Evolutionary conservation across 2,329 filamentous ascomycete species (phyloP), one percentile per base, ranked within the genome.

Genomic region (Fusarium xylarioides): DNA sequence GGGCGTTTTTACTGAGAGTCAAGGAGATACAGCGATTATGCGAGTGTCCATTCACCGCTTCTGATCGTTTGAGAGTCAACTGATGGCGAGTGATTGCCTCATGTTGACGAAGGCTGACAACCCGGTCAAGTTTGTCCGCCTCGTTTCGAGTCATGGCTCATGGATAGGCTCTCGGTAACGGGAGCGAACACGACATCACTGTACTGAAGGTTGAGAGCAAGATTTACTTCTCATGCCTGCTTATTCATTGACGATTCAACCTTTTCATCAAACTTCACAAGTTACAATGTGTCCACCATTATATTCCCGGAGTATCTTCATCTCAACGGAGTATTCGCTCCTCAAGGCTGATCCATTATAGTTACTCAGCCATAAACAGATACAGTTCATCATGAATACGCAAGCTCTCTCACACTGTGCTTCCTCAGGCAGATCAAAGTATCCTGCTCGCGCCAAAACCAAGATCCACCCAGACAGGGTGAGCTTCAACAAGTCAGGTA

Each of bases 401-500:
- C 52, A 59, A 47, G 50, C 38, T 42, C n/a, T 14, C 14, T 26
- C 14, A 43, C 68, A 74, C 72, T 74, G 72, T 74, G 28, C 60
- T 40, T 3, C 23, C 7, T 38, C 65, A 26, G 60, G 23, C 42
- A 47, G 34, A 44, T 44, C 64, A 42, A 74, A 56, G 71, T 74
- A 74, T 61, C 61, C 61, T 61, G 65, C 56, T 73, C 55, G 71
- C 47, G 46, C 46, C 57, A 34, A 47, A 64, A 34, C 60, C 50
- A 56, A 56, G 54, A 46, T 59, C 65, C 70, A 65, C 68, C 28
- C 38, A 37, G 35, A 40, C 58, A 73, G 63, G 68, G 69, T 42
- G 70, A 74, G 65, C 72, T 74, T 59, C 71, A 63, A 52, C 71
- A 69, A 67, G 68, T 59, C 57, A 69, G 68, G 71, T 74, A 74